phyloP scores from a whole-genome alignment of 164 flowering plant species.

The Warburgia ugandensis region DNA sequence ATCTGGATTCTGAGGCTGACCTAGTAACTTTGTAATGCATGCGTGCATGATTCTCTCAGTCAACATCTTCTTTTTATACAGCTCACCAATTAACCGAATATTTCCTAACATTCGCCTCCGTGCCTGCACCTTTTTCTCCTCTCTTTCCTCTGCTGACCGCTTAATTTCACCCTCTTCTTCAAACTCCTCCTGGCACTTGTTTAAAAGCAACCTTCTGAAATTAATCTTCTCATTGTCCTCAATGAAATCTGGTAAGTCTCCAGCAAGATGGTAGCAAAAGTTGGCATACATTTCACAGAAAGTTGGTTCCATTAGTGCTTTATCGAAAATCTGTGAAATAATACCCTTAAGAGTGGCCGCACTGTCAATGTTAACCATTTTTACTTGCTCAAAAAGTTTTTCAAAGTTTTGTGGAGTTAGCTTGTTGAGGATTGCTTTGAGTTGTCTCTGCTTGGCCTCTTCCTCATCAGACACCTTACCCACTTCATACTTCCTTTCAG shows the following conservation, averaged over 20 bases:
- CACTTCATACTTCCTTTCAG: slow-evolving; percentile 76
- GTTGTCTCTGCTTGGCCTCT: slow-evolving; percentile 61
- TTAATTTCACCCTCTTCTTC: slow-evolving; percentile 68
- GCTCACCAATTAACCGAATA: slow-evolving; percentile 76
- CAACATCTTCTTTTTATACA: slow-evolving; percentile 81
- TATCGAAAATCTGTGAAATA: slow-evolving; percentile 83
- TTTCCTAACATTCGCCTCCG: slow-evolving; percentile 82
- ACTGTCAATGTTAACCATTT: slow-evolving; percentile 74
- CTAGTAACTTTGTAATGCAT: slow-evolving; percentile 67
- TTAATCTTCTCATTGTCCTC: slow-evolving; percentile 66
- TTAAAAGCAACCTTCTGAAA: slow-evolving; percentile 65
- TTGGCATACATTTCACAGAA: slow-evolving; percentile 94
- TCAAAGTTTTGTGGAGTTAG: slow-evolving; percentile 87
- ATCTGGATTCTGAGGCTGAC: slow-evolving; percentile 57
- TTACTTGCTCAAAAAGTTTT: slow-evolving; percentile 74
- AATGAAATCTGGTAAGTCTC: slow-evolving; percentile 52
- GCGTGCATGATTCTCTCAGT: slow-evolving; percentile 87
- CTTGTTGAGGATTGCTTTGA: slow-evolving; percentile 75
- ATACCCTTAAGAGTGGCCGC: slow-evolving; percentile 59
- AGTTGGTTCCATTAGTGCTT: slow-evolving; percentile 82
- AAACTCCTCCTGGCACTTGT: slow-evolving; percentile 92
- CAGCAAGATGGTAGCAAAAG: slow-evolving; percentile 62
- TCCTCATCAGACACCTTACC: slow-evolving; percentile 71
- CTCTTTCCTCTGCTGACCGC: slow-evolving; percentile 62
- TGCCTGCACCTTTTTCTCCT: slow-evolving; percentile 55